phyloP scores from a whole-genome alignment of 805 yeast species.

The Candida wancherniae region DNA sequence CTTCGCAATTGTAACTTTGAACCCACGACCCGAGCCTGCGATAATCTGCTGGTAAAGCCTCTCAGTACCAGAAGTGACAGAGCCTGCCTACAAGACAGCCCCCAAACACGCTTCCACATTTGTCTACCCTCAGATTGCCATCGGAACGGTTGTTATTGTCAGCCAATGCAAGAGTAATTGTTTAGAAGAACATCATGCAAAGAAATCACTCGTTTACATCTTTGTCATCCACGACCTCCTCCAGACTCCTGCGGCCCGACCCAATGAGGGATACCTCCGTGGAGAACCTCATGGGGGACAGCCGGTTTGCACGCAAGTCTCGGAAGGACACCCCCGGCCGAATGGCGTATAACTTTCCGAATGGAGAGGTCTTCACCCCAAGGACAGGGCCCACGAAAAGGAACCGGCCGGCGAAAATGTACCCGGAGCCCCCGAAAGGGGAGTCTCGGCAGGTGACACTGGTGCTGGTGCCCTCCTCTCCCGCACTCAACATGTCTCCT shows the following conservation, averaged over 20 bases:
- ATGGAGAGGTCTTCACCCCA: conserved; percentile 52
- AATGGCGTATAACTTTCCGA: conserved; percentile 41
- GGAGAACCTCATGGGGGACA: conserved; percentile 33
- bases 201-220: conserved; percentile 13
- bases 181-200: conserved; percentile 8
- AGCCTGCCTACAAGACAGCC: too few relatives aligned
- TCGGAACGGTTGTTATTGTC: too few relatives aligned
- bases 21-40: too few relatives aligned
- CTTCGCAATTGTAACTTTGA: too few relatives aligned
- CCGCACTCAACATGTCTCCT: conserved; percentile 1
- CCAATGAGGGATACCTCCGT: conserved; percentile 25
- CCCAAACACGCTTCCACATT: too few relatives aligned
- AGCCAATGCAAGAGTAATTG: too few relatives aligned
- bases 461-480: conserved; percentile 11
- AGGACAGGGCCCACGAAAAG: conserved; percentile 38
- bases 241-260: conserved; percentile 5
- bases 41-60: too few relatives aligned
- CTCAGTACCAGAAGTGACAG: too few relatives aligned
- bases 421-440: conserved; percentile 4
- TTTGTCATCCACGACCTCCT: conserved; percentile 3
- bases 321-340: conserved; percentile 20
- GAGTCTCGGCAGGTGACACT: conserved; percentile 10
- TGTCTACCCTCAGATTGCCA: too few relatives aligned
- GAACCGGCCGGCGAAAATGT: conserved; percentile 32
- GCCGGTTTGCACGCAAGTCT: conserved; percentile 36